Conservation (phyloP, 1,284 basidiomycete genomes). For the Porogramme epimiltina region DNA sequence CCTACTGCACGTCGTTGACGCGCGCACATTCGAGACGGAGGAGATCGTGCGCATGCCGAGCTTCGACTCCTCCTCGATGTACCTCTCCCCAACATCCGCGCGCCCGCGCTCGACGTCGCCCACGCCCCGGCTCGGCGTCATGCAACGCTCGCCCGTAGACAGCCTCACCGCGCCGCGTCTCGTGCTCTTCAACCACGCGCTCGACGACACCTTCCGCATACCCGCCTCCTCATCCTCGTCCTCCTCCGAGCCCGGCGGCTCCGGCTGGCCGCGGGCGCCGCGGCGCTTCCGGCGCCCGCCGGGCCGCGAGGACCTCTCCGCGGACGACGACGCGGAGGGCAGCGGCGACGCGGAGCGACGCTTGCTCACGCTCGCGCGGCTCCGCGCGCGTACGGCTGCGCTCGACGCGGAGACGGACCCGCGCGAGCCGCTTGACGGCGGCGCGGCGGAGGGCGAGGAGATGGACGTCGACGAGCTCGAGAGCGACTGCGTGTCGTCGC, state of each 20-base stretch:
- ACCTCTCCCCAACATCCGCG: conserved; percentile 23
- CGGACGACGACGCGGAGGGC: conserved; percentile 38
- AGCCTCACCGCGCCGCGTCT: conserved; percentile 35
- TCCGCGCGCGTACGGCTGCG: conserved; percentile 23
- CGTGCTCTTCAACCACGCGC: conserved; percentile 44
- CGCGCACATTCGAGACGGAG: conserved; percentile 76
- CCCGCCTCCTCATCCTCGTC: too few species aligned
- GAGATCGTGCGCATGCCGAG: conserved; percentile 67
- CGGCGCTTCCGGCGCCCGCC: conserved; percentile 17
- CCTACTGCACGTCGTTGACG: conserved; percentile 75
- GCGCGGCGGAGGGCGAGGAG: conserved; percentile 25
- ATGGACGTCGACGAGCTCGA: conserved; percentile 48
- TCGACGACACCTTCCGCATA: conserved; percentile 60
- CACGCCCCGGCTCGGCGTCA: conserved; percentile 17
- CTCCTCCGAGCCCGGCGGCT: conserved; percentile 20
- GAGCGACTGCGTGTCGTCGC: conserved; percentile 46
- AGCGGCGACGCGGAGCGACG: conserved; percentile 58
- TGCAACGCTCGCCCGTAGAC: conserved; percentile 5
- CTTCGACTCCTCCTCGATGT: conserved; percentile 27
- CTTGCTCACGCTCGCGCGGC: conserved; percentile 51
- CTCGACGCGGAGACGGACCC: conserved; percentile 30
- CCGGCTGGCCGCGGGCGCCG: conserved; percentile 10
- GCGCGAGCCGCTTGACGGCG: conserved; percentile 27
- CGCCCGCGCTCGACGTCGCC: conserved; percentile 31
- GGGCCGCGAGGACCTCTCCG: conserved; percentile 17